These are phyloP conservation scores for cucumber (Cucumis sativus) DNA, from an alignment of 306 rosid genomes.

Conservation along the genomic window DNA sequence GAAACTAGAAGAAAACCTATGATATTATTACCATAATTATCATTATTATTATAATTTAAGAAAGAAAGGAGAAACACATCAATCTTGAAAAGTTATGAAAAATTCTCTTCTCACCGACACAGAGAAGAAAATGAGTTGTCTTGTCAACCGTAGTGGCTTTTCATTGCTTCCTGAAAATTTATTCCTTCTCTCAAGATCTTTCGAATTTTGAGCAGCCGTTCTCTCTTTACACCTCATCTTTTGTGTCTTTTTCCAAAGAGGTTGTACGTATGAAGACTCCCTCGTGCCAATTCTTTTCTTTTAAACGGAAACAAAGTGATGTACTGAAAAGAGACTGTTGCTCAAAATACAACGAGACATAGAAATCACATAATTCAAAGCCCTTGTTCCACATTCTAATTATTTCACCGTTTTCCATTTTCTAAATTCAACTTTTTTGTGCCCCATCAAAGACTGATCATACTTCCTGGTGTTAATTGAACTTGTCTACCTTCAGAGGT, in stretches of 20 bases:
- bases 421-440: conserved; percentile 1
- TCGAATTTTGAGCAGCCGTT: background rate
- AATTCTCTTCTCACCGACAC: background rate
- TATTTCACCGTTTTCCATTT: background rate
- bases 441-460: conserved; percentile 16
- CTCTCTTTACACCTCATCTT: background rate
- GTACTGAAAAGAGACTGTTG: no score
- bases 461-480: conserved; percentile 10
- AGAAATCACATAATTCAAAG: no score
- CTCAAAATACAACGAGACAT: no score
- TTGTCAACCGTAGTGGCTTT: background rate
- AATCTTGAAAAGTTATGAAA: background rate
- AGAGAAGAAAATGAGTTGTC: background rate
- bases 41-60: no score
- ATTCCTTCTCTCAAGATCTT: background rate
- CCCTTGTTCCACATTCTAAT: background rate
- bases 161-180: background rate
- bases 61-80: no score
- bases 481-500: conserved; percentile 8
- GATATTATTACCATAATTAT: background rate
- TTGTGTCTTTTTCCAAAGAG: background rate
- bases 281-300: no score
- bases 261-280: background rate
- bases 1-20: background rate
- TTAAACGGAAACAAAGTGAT: no score